These are phyloP conservation scores for Populus trichocarpa DNA, from an alignment of 441 rosid species.

Conservation along the genomic window DNA sequence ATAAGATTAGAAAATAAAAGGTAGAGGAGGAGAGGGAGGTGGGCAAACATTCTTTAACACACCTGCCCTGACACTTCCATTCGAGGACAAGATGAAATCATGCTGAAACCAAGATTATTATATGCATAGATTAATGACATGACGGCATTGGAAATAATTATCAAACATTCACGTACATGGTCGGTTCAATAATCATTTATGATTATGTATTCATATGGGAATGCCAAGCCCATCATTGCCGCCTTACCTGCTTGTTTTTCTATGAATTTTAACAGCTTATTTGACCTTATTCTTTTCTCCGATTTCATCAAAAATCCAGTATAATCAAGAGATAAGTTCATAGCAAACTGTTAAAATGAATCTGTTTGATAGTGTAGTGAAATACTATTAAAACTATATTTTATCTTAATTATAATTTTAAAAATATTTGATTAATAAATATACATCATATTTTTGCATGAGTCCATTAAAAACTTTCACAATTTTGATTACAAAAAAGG, in stretches of 20 bases:
- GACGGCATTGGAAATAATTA: background rate
- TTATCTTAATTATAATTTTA: too few relatives aligned
- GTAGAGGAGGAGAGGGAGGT: background rate
- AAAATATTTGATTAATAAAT: too few relatives aligned
- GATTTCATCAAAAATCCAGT: background rate
- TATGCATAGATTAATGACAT: background rate
- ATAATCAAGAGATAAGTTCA: background rate
- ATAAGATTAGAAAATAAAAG: constrained; percentile 11
- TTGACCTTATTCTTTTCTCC: background rate
- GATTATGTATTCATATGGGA: background rate
- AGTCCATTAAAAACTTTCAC: too few relatives aligned
- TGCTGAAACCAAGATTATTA: background rate
- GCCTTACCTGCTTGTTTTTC: constrained; percentile 20
- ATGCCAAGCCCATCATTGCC: constrained; percentile 5
- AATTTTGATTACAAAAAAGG: too few relatives aligned
- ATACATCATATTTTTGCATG: too few relatives aligned
- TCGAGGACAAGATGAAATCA: constrained; percentile 17
- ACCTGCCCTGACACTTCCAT: constrained; percentile 12
- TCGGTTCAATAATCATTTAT: constrained; percentile 8
- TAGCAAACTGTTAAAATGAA: constrained; percentile 10
- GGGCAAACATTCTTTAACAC: constrained; percentile 12
- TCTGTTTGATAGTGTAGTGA: too few relatives aligned
- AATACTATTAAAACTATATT: too few relatives aligned
- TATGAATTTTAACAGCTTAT: constrained; percentile 18
- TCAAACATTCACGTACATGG: constrained; percentile 4